Percentiles rank a stretch among this genome's conserved stretches.
These are phyloP conservation scores for Pseudocercospora fijiensis DNA, from an alignment of 2,329 filamentous ascomycete genomes.

Conservation along the genomic window DNA sequence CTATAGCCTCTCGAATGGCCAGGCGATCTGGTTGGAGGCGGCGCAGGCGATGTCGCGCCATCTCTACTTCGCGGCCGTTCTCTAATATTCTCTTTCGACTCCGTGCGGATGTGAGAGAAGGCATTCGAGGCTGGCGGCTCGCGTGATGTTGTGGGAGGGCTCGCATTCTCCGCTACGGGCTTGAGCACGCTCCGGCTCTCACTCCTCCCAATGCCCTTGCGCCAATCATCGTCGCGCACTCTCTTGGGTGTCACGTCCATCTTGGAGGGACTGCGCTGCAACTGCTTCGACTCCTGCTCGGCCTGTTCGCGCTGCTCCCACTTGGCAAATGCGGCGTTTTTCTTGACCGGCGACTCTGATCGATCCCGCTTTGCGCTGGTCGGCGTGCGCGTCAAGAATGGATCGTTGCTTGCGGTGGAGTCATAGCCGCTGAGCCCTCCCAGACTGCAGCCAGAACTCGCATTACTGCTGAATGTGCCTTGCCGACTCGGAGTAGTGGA, in stretches of 20 bases:
- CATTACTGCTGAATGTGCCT: slow-evolving; percentile 34
- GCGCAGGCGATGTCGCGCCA: slow-evolving; percentile 17
- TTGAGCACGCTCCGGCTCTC: slow-evolving; percentile 35
- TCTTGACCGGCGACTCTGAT: slow-evolving; percentile 40
- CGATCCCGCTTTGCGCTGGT: slow-evolving; percentile 34
- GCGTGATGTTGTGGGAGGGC: slow-evolving; percentile 15
- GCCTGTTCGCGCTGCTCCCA: slow-evolving; percentile 34
- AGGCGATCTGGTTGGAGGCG: slow-evolving; percentile 25
- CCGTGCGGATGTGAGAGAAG: slow-evolving; percentile 24
- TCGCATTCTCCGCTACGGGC: slow-evolving; percentile 35
- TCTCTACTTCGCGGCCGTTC: slow-evolving; percentile 27
- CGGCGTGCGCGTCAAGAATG: slow-evolving; percentile 33
- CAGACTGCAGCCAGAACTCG: slow-evolving; percentile 31
- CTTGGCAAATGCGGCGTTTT: slow-evolving; percentile 39
- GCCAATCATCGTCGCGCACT: slow-evolving; percentile 37
- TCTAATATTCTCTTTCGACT: slow-evolving; percentile 33
- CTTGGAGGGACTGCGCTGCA: slow-evolving; percentile 22
- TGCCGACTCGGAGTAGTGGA: slow-evolving; percentile 32
- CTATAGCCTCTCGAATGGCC: slow-evolving; percentile 31
- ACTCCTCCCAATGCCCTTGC: slow-evolving; percentile 30
- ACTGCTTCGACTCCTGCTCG: slow-evolving; percentile 25
- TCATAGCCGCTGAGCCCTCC: slow-evolving; percentile 32
- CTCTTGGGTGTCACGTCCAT: slow-evolving; percentile 37
- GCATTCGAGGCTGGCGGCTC: slow-evolving; percentile 16
- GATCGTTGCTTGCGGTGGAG: slow-evolving; percentile 28